Evolutionary conservation across 2,329 filamentous ascomycete genomes (phyloP).

Genomic region (Colletotrichum viniferum): DNA sequence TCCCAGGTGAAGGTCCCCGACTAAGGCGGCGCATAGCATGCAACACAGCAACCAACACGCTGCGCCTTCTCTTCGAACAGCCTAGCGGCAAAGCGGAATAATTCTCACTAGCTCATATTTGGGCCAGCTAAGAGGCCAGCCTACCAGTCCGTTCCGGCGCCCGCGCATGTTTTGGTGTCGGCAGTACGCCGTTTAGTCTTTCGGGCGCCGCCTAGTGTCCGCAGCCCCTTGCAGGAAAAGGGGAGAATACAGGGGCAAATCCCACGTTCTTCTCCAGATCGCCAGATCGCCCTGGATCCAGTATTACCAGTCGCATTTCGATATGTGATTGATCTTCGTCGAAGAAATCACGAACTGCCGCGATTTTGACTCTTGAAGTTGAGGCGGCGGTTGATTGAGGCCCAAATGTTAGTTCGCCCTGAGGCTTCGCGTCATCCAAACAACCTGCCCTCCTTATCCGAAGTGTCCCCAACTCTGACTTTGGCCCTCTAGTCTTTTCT

Average conservation of each 20-base stretch:
- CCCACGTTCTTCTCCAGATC: not conserved
- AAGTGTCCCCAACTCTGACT: not conserved
- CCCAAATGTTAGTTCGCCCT: not conserved
- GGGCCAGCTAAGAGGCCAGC: not conserved
- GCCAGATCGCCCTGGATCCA: not conserved
- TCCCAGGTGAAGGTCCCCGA: not conserved
- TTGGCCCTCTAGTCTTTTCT: not conserved
- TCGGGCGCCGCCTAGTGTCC: not conserved
- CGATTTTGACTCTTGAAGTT: not conserved
- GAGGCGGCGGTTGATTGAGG: not conserved
- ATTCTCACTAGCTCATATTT: not conserved
- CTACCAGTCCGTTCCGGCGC: not conserved
- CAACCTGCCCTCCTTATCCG: not conserved
- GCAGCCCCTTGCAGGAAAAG: not conserved
- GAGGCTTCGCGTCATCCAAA: slow-evolving; percentile 6
- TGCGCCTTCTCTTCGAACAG: not conserved
- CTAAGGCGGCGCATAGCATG: not conserved
- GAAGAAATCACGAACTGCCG: not conserved
- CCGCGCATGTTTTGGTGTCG: not conserved
- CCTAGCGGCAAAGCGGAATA: not conserved
- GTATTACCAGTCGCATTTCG: not conserved
- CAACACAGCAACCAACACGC: not conserved
- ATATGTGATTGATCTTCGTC: not conserved
- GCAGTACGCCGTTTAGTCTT: not conserved
- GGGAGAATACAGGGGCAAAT: not conserved